Conservation (phyloP, 2,329 filamentous ascomycete genomes). For the Verticillium dahliae region DNA sequence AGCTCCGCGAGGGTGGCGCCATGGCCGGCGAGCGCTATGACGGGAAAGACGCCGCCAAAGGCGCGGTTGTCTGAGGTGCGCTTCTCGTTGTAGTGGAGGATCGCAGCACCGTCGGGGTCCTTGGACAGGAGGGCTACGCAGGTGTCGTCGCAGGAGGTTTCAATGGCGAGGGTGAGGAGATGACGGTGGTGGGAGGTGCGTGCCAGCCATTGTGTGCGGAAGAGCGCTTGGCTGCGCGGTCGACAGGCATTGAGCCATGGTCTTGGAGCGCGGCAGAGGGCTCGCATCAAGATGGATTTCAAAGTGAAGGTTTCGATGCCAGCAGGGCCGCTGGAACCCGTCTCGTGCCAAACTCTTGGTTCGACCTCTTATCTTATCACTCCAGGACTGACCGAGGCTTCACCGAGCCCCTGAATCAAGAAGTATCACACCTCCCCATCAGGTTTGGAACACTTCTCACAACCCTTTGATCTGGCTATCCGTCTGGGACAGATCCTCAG, state of each 20-base stretch:
- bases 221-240: neutral
- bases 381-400: neutral
- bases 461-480: too few species aligned
- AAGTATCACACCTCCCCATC: too few species aligned
- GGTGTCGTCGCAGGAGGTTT: constrained; percentile 88
- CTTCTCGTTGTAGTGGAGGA: constrained; percentile 72
- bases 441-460: too few species aligned
- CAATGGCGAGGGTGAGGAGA: constrained; percentile 63
- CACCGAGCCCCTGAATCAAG: too few species aligned
- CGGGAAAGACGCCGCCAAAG: constrained; percentile 74
- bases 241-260: neutral
- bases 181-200: constrained; percentile 12
- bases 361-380: constrained; percentile 8
- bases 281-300: neutral
- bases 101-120: constrained; percentile 31
- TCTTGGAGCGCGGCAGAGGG: neutral
- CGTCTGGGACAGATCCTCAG: too few species aligned
- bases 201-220: neutral
- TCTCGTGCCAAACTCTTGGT: neutral
- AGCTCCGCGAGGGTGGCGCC: constrained; percentile 63
- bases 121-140: constrained; percentile 77
- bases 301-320: neutral
- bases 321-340: too few species aligned
- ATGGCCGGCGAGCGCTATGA: constrained; percentile 70
- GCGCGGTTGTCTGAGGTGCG: constrained; percentile 72